These are phyloP conservation scores for Ophiostoma ips DNA, from an alignment of 2,329 filamentous ascomycete genomes.

Conservation along the genomic window DNA sequence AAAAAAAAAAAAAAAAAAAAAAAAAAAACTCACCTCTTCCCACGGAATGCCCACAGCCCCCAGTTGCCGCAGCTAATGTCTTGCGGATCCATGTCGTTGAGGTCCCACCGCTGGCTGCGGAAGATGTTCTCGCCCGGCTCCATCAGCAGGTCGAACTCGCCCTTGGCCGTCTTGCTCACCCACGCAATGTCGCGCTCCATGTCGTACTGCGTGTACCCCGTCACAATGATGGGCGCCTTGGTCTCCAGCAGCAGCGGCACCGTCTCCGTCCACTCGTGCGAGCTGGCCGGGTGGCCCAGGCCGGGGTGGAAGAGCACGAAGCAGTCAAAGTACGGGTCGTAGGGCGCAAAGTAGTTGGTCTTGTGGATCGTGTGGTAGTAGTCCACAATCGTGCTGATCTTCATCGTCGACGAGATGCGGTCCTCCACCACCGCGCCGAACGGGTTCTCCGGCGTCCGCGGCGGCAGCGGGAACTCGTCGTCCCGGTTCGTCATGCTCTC, in stretches of 20 bases:
- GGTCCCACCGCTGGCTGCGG: constrained; percentile 86
- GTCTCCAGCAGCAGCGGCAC: constrained; percentile 83
- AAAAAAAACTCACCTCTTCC: constrained; percentile 60
- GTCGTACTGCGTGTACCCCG: constrained; percentile 90
- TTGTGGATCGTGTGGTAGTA: constrained; percentile 96
- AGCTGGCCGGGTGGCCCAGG: constrained; percentile 82
- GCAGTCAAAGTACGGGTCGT: constrained; percentile 96
- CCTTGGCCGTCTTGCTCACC: constrained; percentile 70
- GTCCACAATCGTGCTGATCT: constrained; percentile 94
- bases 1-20: neutral
- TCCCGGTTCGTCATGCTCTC: constrained; percentile 94
- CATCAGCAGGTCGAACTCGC: constrained; percentile 84
- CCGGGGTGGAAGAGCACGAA: constrained; percentile 97
- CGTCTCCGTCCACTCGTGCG: constrained; percentile 88
- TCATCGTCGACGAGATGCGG: constrained; percentile 74
- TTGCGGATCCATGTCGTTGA: constrained; percentile 89
- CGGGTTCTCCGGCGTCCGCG: constrained; percentile 72
- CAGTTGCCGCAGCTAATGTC: constrained; percentile 94
- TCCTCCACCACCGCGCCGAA: constrained; percentile 93
- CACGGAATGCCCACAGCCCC: constrained; percentile 93
- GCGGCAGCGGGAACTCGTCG: constrained; percentile 78
- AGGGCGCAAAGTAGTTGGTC: constrained; percentile 79
- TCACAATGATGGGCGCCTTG: constrained; percentile 86
- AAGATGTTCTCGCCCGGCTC: constrained; percentile 91
- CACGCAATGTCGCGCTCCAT: constrained; percentile 87